Evolutionary conservation across 2,329 filamentous ascomycete genomes (phyloP).

Genomic region (Thielaviopsis populi): DNA sequence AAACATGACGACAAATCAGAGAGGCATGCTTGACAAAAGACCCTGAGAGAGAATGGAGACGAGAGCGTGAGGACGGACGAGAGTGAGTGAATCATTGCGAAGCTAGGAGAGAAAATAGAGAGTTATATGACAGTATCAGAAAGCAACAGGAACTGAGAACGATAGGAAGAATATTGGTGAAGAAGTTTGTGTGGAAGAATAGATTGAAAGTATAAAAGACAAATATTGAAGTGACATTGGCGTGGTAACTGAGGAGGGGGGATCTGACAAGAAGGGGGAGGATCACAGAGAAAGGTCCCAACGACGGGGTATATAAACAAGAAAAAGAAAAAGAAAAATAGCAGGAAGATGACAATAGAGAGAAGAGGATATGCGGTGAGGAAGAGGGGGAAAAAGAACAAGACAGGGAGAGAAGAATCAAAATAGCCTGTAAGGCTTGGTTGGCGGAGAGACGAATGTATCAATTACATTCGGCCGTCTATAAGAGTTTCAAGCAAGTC

Average conservation of each 20-base stretch:
- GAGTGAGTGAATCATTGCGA: not conserved
- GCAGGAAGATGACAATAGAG: not conserved
- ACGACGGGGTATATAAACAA: slow-evolving; percentile 16
- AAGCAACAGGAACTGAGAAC: too few species aligned
- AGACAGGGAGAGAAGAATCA: not conserved
- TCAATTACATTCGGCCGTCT: not conserved
- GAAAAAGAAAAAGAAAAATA: slow-evolving; percentile 11
- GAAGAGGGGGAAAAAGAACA: not conserved
- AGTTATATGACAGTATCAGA: not conserved
- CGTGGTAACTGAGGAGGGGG: not conserved
- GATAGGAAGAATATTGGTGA: not conserved
- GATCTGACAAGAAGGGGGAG: not conserved
- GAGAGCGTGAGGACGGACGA: too few species aligned
- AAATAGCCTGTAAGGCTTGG: not conserved
- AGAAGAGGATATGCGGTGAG: not conserved
- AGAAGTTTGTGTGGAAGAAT: not conserved
- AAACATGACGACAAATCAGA: too few species aligned
- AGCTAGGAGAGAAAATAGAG: not conserved
- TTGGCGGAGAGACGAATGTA: not conserved
- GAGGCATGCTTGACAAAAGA: too few species aligned
- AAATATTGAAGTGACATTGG: not conserved
- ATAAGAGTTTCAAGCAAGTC: not conserved
- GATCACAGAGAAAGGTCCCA: slow-evolving; percentile 1
- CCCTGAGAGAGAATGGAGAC: too few species aligned
- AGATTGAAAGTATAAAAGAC: not conserved